Evolutionary conservation across 75 land plant species (phyloP).

Genomic region (Sequoia sempervirens): DNA sequence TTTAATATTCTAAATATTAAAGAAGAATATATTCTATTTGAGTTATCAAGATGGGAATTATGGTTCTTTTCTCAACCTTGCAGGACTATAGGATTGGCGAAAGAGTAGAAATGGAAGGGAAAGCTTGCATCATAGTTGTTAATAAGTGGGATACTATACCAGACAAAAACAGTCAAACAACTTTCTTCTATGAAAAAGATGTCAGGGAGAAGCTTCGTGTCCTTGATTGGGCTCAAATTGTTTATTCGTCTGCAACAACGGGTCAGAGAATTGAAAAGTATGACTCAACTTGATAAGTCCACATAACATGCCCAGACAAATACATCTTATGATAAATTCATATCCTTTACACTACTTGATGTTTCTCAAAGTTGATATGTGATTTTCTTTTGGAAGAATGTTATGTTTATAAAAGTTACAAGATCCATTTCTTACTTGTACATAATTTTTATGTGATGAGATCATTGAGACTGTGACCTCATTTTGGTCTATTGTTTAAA

Average conservation of each 20-base stretch:
- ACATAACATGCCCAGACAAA: conserved; percentile 2
- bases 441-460: background rate
- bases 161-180: conserved; percentile 69
- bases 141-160: conserved; percentile 99
- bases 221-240: conserved; percentile 95
- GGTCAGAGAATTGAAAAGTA: conserved; percentile 85
- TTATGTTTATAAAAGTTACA: background rate
- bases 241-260: conserved; percentile 83
- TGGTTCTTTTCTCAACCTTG: conserved; percentile 4
- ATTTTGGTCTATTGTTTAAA: background rate
- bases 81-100: conserved; percentile 88
- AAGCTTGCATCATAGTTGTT: conserved; percentile 92
- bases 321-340: background rate
- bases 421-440: background rate
- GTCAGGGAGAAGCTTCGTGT: conserved; percentile 79
- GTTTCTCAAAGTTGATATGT: background rate
- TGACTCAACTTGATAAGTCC: background rate
- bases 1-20: background rate
- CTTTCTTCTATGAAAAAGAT: conserved; percentile 77
- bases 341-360: background rate
- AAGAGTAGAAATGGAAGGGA: conserved; percentile 88
- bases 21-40: background rate
- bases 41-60: background rate
- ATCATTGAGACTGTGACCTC: background rate
- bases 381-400: background rate